Base-by-base conservation (phyloP, 1,284 basidiomycete species). In the Cystobasidium slooffiae region DNA sequence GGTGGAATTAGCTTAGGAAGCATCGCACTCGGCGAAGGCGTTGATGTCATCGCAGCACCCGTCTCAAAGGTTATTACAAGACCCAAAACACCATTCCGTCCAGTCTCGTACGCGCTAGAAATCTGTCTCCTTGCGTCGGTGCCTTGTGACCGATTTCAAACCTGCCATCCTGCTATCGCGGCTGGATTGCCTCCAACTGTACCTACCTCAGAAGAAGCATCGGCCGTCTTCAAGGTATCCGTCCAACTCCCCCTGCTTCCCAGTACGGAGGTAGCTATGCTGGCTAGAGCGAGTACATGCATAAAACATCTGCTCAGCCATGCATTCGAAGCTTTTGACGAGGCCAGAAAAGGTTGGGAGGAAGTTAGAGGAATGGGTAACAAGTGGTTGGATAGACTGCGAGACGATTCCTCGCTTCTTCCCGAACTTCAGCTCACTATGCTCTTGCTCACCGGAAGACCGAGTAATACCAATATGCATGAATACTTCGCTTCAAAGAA, bases 261-360 rank as follows among this genome's bases (percentile, higher is more conserved):
- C 8, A 56, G 41, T 37, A 47, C 20, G 1, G 61, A 56, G 39
- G 16, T 64, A 9, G 41, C 37, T 7, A 20, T 22, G 6, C 51
- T 75, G 10, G 52, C 75, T 0, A n/a, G 75, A 37, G 68, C 75
- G 1, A 31, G 61, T 20, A 72, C 69, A 1, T 31, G 51, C 5
- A 47, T 67, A 10, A 16, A 47, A 7, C 16, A 12, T 14, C 49
- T 72, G 14, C 56, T 75, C 2, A 56, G 59, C 53, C 55, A 67
- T 31, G 52, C 64, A 6, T 62, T 58, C 58, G 66, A 68, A 46
- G 56, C 66, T 1, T 44, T 68, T 24, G 59, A 68, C 39, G 65
- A 75, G 22, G 56, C 66, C 8, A 43, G 65, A n/a, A 68, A 68
- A 49, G 49, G 46, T 16, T 75, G 66, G 65, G 65, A 75, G 47